These are phyloP conservation scores for Ajuga chamaepitys DNA, from an alignment of 257 asterid species.

Conservation along the genomic window DNA sequence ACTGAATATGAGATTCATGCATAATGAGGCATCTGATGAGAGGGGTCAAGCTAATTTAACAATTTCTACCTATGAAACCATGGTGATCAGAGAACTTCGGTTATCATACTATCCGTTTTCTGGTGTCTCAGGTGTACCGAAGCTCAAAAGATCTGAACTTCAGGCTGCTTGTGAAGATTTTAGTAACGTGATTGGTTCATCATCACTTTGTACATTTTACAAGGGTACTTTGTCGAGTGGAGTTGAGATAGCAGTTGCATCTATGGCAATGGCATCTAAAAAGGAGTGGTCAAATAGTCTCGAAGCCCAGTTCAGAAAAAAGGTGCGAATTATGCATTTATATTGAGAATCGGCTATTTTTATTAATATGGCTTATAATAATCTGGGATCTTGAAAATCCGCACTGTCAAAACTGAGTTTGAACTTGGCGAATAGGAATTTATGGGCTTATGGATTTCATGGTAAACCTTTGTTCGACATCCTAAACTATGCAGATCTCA, in stretches of 20 bases:
- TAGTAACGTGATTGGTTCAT: slow-evolving; percentile 77
- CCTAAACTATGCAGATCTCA: not conserved
- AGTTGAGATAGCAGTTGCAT: slow-evolving; percentile 82
- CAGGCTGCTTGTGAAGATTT: slow-evolving; percentile 89
- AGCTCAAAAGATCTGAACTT: slow-evolving; percentile 72
- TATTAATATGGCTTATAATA: not conserved
- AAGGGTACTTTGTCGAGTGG: slow-evolving; percentile 87
- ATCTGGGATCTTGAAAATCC: not conserved
- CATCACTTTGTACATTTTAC: slow-evolving; percentile 53
- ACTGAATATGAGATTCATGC: not conserved
- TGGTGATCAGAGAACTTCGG: not conserved
- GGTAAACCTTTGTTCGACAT: not conserved
- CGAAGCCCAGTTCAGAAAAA: slow-evolving; percentile 65
- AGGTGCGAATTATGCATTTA: slow-evolving; percentile 35
- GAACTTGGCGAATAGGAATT: not conserved
- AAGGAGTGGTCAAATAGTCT: slow-evolving; percentile 74
- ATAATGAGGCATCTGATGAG: too few relatives aligned
- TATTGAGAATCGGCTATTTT: not conserved
- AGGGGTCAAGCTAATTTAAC: too few relatives aligned
- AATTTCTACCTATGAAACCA: not conserved
- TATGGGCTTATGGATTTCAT: not conserved
- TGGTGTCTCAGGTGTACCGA: slow-evolving; percentile 65
- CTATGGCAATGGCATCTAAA: slow-evolving; percentile 42
- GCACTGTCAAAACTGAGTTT: slow-evolving; percentile 30
- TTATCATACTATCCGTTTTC: not conserved